phyloP scores from a whole-genome alignment of 345 rosid species.

The Hibiscus tridactylites region DNA sequence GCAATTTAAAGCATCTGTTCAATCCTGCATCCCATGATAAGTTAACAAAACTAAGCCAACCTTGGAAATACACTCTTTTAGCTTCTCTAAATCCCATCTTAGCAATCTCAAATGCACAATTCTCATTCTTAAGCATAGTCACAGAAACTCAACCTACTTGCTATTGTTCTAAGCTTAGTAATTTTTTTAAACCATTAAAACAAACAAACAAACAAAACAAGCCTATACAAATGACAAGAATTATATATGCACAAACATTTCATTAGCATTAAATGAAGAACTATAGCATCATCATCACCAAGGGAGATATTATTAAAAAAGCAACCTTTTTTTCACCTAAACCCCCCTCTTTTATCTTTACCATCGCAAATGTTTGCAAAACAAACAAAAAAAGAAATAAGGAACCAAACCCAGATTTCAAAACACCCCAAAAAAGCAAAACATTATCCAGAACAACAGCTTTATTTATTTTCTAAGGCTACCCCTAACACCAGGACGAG shows the following conservation, averaged over 20 bases:
- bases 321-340: not conserved
- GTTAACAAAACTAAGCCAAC: not conserved
- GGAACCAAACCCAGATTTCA: not conserved
- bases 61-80: not conserved
- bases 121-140: not conserved
- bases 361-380: not conserved
- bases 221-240: not conserved
- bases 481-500: slow-evolving; percentile 49
- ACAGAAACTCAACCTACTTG: not conserved
- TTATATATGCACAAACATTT: not conserved
- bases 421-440: not conserved
- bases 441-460: not conserved
- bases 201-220: not conserved
- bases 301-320: not conserved
- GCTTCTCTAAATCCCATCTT: not conserved
- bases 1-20: not conserved
- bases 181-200: not conserved
- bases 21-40: not conserved
- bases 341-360: not conserved
- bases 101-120: not conserved
- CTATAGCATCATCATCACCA: not conserved
- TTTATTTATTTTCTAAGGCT: slow-evolving; percentile 42
- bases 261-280: not conserved
- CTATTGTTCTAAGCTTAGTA: not conserved
- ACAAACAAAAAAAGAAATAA: not conserved